Evolutionary conservation across 2,329 filamentous ascomycete genomes (phyloP), one percentile per base, ranked within the genome.

Genomic region (Hyphodiscus sp.): DNA sequence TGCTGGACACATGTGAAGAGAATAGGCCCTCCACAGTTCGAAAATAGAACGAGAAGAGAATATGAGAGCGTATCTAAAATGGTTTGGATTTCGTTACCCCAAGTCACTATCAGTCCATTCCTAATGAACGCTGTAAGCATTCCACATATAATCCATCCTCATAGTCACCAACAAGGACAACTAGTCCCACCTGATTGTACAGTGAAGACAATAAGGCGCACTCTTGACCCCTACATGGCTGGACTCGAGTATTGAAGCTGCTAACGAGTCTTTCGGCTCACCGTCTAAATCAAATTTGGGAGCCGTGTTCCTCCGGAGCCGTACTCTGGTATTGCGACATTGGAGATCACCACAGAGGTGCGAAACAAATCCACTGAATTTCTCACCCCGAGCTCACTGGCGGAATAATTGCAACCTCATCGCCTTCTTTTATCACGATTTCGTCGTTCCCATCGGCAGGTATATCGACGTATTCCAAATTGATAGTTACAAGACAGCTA

Each of bases 371-470:
- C 30, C 26, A 33, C 20, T 33, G 30, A 10, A 20, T 41, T 15
- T 19, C 55, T 79, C 69, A 94, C 4, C 89, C 89, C 41, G 89
- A 91, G 74, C 89, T 95, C 60, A 95, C 90, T 10, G 90, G 89
- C 33, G 90, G 89, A 53, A 95, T 92, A 38, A 95, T 86, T 43
- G 87, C 90, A 52, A 95, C 88, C 72, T 95, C 90, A 66, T 95
- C 89, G 26, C 85, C 87, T 58, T 82, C 81, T 49, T 82, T 71
- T 53, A 95, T 86, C 52, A 81, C 67, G 23, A 75, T 61, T 16
- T 72, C 72, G 9, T 67, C 65, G 16, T 64, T 65, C 18, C 71
- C 72, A 46, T 70, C 70, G 18, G 69, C 69, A 7, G 66, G 65
- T 11, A 89, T 63, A 66, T 94, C 87, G 65, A 92, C 83, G 71